Evolutionary conservation across 805 yeast species (phyloP).

Genomic region (Candida germanica): DNA sequence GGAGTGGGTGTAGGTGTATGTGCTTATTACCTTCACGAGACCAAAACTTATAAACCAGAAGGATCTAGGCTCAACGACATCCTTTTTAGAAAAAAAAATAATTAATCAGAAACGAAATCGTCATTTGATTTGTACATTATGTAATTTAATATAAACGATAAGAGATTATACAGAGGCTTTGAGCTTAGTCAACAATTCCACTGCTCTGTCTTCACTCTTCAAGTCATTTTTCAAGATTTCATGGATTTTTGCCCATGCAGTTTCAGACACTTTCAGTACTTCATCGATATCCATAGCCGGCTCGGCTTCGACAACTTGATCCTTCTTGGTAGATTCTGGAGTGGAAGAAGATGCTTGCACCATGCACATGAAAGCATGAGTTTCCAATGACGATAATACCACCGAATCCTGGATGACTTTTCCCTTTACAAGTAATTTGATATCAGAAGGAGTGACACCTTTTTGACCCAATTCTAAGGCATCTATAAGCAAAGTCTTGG

Average conservation of each 20-base stretch:
- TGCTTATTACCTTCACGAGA: conserved; percentile 64
- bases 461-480: conserved; percentile 21
- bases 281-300: conserved; percentile 11
- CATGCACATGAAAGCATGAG: conserved; percentile 42
- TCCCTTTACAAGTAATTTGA: conserved; percentile 57
- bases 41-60: conserved; percentile 50
- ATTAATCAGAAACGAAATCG: no score
- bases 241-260: conserved; percentile 45
- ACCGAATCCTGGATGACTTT: conserved; percentile 57
- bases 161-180: no score
- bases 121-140: no score
- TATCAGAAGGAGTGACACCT: conserved; percentile 32
- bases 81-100: conserved; percentile 18
- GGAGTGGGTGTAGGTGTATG: conserved; percentile 61
- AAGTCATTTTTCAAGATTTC: conserved; percentile 31
- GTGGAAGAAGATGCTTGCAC: conserved; percentile 20
- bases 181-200: conserved; percentile 17
- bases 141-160: no score
- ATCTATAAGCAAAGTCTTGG: conserved; percentile 37
- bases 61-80: conserved; percentile 63
- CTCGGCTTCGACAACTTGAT: background rate
- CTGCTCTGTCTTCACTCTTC: conserved; percentile 22
- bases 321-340: conserved; percentile 1
- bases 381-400: conserved; percentile 24
- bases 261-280: conserved; percentile 6